A percentile compares a stretch with the other conserved stretches of the same genome.
Conservation (phyloP, 2,329 filamentous ascomycete species). For the Podosphaera xanthii region DNA sequence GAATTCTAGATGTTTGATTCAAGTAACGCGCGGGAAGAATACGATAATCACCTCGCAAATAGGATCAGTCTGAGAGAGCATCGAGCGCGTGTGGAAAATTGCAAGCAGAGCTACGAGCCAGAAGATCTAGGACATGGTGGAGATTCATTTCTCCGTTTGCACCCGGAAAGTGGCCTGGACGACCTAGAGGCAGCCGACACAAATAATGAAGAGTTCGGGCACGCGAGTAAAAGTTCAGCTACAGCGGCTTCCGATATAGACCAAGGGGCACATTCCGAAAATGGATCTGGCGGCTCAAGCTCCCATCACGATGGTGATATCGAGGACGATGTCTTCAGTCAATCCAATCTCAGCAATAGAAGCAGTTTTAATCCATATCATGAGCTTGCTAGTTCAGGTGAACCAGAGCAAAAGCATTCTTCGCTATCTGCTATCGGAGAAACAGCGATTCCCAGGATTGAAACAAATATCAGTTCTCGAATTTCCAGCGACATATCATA, state of each 20-base stretch:
- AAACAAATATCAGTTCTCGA: conserved; percentile 20
- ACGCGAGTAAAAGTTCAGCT: background rate
- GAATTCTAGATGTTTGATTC: background rate
- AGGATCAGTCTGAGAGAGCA: background rate
- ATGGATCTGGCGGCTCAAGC: conserved; percentile 12
- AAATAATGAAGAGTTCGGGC: background rate
- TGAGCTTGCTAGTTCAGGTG: conserved; percentile 10
- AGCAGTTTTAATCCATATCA: conserved; percentile 12
- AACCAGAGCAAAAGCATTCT: conserved; percentile 10
- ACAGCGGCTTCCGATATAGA: background rate
- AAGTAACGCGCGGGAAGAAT: background rate
- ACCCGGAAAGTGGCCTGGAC: background rate
- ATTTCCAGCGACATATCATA: conserved; percentile 15
- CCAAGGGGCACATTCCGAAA: conserved; percentile 7
- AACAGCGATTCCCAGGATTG: conserved; percentile 10
- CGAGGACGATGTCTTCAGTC: conserved; percentile 17
- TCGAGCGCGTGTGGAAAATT: background rate
- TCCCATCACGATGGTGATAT: conserved; percentile 16
- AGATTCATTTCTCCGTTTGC: background rate
- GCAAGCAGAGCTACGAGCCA: background rate
- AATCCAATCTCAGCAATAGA: conserved; percentile 6
- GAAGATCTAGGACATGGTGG: background rate
- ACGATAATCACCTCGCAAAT: background rate
- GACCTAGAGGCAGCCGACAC: background rate
- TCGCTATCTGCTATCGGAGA: conserved; percentile 13